Conservation (phyloP, 805 yeast species). For the Blastobotrys peoriensis region DNA sequence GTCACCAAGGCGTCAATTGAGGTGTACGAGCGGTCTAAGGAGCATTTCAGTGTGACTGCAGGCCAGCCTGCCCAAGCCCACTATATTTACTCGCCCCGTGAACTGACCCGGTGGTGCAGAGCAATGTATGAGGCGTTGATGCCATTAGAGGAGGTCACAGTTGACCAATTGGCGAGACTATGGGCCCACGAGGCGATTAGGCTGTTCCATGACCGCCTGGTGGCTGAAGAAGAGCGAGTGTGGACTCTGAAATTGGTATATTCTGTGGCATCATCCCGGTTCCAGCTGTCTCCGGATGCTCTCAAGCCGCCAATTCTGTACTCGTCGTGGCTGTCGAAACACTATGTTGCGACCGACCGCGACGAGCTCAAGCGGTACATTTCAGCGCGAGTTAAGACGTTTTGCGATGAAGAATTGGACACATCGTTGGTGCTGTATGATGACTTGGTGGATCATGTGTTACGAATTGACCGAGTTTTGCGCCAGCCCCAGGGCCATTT, state of each 20-base stretch:
- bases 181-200: constrained; percentile 82
- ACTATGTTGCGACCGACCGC: constrained; percentile 51
- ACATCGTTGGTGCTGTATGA: constrained; percentile 57
- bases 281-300: constrained; percentile 38
- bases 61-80: constrained; percentile 39
- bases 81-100: constrained; percentile 83
- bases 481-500: constrained; percentile 86
- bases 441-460: constrained; percentile 64
- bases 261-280: constrained; percentile 33
- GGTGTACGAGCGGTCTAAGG: constrained; percentile 45
- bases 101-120: constrained; percentile 77
- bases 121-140: constrained; percentile 57
- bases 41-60: constrained; percentile 36
- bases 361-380: constrained; percentile 49
- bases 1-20: constrained; percentile 63
- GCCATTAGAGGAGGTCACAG: constrained; percentile 31
- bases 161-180: constrained; percentile 48
- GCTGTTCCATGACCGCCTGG: constrained; percentile 69
- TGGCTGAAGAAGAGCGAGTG: constrained; percentile 37
- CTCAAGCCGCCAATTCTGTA: constrained; percentile 52
- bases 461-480: constrained; percentile 75
- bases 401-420: constrained; percentile 73
- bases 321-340: constrained; percentile 68
- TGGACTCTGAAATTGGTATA: constrained; percentile 42
- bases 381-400: constrained; percentile 56